Conservation (phyloP, 2,329 filamentous ascomycete genomes). For the Onygenales sp. region DNA sequence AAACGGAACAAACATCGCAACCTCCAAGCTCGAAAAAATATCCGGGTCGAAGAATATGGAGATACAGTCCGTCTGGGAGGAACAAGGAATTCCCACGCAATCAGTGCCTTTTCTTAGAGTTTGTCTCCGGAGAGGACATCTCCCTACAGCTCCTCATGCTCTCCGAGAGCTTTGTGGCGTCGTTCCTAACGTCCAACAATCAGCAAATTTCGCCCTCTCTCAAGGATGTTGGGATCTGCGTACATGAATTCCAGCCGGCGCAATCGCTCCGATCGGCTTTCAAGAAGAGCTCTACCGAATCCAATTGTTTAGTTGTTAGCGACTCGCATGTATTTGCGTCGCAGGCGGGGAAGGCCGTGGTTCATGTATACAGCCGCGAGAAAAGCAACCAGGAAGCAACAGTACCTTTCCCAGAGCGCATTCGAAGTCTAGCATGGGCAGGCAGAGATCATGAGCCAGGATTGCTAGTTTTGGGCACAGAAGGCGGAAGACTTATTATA, state of each 20-base stretch:
- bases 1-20: not conserved
- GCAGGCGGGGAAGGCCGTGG: slow-evolving; percentile 80
- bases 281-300: slow-evolving; percentile 82
- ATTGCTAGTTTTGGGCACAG: slow-evolving; percentile 70
- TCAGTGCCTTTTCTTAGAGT: not conserved
- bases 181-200: slow-evolving; percentile 28
- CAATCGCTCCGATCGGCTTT: slow-evolving; percentile 66
- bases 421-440: slow-evolving; percentile 66
- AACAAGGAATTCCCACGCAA: not conserved
- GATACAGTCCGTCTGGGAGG: not conserved
- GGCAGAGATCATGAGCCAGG: slow-evolving; percentile 45
- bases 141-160: slow-evolving; percentile 30
- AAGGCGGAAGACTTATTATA: slow-evolving; percentile 73
- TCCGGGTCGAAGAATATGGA: not conserved
- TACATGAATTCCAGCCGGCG: slow-evolving; percentile 71
- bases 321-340: slow-evolving; percentile 81
- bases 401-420: slow-evolving; percentile 78
- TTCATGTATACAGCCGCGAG: slow-evolving; percentile 81
- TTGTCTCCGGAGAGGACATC: not conserved
- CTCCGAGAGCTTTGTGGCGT: slow-evolving; percentile 39
- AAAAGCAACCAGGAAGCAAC: slow-evolving; percentile 81
- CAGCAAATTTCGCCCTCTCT: slow-evolving; percentile 37
- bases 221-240: slow-evolving; percentile 79
- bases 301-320: slow-evolving; percentile 71
- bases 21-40: not conserved